Percentiles rank a stretch among this genome's conserved stretches.
Conservation (phyloP, 1,139 yeast species). For the Yamadazyma sp. region DNA sequence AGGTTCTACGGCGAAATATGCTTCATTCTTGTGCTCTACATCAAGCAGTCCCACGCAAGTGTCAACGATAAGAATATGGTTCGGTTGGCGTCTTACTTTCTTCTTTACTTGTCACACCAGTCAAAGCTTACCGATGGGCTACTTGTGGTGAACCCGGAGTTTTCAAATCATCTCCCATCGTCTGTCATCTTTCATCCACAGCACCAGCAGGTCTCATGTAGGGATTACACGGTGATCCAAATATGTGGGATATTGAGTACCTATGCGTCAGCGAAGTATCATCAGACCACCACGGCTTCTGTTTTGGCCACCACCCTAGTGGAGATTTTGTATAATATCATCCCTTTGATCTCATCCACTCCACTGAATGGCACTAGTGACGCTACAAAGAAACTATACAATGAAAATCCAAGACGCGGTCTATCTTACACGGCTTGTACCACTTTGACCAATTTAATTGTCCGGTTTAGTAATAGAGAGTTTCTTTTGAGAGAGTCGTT, state of each 20-base stretch:
- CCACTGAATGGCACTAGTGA: slow-evolving; percentile 22
- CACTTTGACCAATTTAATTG: slow-evolving; percentile 54
- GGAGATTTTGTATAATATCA: slow-evolving; percentile 61
- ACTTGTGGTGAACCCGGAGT: slow-evolving; percentile 31
- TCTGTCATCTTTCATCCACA: slow-evolving; percentile 20
- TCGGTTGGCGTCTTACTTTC: slow-evolving; percentile 58
- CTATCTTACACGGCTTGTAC: slow-evolving; percentile 62
- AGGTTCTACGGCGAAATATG: slow-evolving; percentile 55
- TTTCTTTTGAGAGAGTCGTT: slow-evolving; percentile 44
- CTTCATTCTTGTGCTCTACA: slow-evolving; percentile 55
- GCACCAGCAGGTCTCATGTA: slow-evolving; percentile 40
- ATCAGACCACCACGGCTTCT: slow-evolving; percentile 8
- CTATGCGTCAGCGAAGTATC: slow-evolving; percentile 10
- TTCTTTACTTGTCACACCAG: slow-evolving; percentile 62
- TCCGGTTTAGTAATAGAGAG: slow-evolving; percentile 39
- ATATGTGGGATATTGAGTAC: slow-evolving; percentile 31
- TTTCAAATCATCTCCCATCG: slow-evolving; percentile 52
- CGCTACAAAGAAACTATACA: slow-evolving; percentile 27
- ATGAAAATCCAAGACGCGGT: slow-evolving; percentile 42
- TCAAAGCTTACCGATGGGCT: slow-evolving; percentile 35
- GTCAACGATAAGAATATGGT: slow-evolving; percentile 45
- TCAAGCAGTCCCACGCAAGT: slow-evolving; percentile 42
- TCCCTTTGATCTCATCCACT: slow-evolving; percentile 33
- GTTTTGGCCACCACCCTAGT: slow-evolving; percentile 46
- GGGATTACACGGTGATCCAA: slow-evolving; percentile 63